Conservation (phyloP, 129 eudicot genomes). For the Artemisia argyi region DNA sequence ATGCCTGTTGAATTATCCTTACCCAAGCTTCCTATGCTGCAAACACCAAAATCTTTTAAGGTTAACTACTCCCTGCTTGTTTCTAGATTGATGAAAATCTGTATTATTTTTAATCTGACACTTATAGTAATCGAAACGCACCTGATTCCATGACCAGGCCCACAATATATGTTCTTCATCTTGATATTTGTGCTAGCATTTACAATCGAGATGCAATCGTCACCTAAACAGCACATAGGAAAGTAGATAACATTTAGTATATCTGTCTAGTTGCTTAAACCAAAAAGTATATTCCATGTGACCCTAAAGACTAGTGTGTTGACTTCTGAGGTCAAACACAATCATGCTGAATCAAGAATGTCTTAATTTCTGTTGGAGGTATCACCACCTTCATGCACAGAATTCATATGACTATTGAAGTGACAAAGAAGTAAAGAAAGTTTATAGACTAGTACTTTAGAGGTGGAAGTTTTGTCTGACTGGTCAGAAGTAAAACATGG, state of each 20-base stretch:
- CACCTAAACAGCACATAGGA: slow-evolving; percentile 51
- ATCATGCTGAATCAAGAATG: not conserved
- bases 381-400: slow-evolving; percentile 2
- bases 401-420: slow-evolving; percentile 7
- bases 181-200: slow-evolving; percentile 83
- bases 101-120: not conserved
- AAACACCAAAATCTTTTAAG: slow-evolving; percentile 13
- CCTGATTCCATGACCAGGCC: slow-evolving; percentile 99
- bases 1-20: slow-evolving; percentile 77
- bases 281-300: not conserved
- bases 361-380: not conserved
- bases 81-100: not conserved
- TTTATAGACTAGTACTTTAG: not conserved
- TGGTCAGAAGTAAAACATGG: not conserved
- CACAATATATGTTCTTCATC: slow-evolving; percentile 85
- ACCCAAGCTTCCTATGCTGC: slow-evolving; percentile 97
- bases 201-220: slow-evolving; percentile 92
- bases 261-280: not conserved
- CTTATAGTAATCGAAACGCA: slow-evolving; percentile 20
- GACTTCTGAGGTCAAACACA: slow-evolving; percentile 21
- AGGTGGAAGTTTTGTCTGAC: not conserved
- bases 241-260: not conserved
- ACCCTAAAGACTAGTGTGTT: not conserved
- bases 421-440: not conserved
- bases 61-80: not conserved